Evolutionary conservation across 768 basidiomycete genomes (phyloP), one percentile per base, ranked within the genome.

Genomic region (Naematelia aurantialba): DNA sequence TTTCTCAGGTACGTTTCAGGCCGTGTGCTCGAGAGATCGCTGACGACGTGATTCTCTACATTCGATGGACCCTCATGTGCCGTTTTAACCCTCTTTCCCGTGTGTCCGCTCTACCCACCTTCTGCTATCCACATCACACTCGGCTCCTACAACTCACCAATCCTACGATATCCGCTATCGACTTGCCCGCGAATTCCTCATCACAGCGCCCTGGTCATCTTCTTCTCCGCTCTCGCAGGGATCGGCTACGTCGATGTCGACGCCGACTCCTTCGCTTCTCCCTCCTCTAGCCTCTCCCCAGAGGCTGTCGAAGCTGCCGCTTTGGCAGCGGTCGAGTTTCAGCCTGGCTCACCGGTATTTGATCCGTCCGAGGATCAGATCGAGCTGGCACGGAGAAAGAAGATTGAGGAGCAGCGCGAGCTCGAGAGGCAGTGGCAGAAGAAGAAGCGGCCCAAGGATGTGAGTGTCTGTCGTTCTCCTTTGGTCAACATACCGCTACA

Each of bases 371-470:
- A 46, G 12, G 56, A 53, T 13, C 34, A 51, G 24, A 17, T 30
- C 27, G 50, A 45, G 17, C 42, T 58, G 26, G 58, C 56, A 3
- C 31, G 52, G 8, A 54, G 60, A 51, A 59, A 54, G 52, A 48
- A 58, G 52, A 47, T 68, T 24, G 62, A 66, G 46, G 69, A 70
- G 48, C 67, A 73, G 61, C 62, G 68, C 19, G 58, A 67, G 39
- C 45, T 75, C 34, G 75, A 76, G 54, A 60, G 69, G 30, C 39
- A 46, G 29, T 74, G 72, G 72, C 63, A 57, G 17, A 73, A 54
- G 53, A 70, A 68, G 62, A 70, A 63, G 60, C 39, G 75, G 45
- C 74, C 75, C n/a, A 65, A 73, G 58, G 75, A 76, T 69, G 75
- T 76, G 62, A 70, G 75, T 75, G 14, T 52, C 22, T 21, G 34